These are phyloP conservation scores for Fraxinus baroniana DNA, from an alignment of 305 asterid species.

Conservation along the genomic window DNA sequence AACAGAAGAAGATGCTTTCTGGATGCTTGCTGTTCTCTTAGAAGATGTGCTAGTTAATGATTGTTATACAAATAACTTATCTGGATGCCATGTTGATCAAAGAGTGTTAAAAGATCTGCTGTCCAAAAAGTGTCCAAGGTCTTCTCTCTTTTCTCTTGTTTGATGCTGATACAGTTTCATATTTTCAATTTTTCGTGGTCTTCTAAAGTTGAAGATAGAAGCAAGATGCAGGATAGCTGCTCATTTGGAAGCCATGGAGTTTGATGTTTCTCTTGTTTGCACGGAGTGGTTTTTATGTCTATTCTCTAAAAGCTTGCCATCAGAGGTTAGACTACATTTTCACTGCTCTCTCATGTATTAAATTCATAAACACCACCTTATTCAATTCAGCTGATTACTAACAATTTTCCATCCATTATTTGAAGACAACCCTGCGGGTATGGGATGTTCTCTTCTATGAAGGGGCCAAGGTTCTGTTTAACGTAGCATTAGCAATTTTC, in stretches of 20 bases:
- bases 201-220: neutral
- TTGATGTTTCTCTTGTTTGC: constrained; percentile 95
- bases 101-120: constrained; percentile 87
- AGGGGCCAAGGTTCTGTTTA: constrained; percentile 80
- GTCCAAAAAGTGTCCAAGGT: constrained; percentile 87
- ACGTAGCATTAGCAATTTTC: constrained; percentile 85
- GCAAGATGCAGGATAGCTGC: constrained; percentile 72
- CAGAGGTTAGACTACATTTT: constrained; percentile 58
- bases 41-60: constrained; percentile 86
- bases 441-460: constrained; percentile 98
- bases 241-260: constrained; percentile 79
- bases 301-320: constrained; percentile 93
- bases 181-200: neutral
- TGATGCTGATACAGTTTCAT: neutral
- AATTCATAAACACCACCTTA: neutral
- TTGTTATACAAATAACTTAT: constrained; percentile 81
- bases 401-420: constrained; percentile 12
- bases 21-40: constrained; percentile 96
- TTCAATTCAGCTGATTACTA: constrained; percentile 1
- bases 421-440: constrained; percentile 81
- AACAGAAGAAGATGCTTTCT: constrained; percentile 97
- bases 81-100: constrained; percentile 98
- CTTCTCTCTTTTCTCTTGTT: constrained; percentile 14
- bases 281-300: constrained; percentile 97
- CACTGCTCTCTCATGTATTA: neutral